phyloP scores from a whole-genome alignment of 176 grass and related monocot species.

The Aechmea fasciata region DNA sequence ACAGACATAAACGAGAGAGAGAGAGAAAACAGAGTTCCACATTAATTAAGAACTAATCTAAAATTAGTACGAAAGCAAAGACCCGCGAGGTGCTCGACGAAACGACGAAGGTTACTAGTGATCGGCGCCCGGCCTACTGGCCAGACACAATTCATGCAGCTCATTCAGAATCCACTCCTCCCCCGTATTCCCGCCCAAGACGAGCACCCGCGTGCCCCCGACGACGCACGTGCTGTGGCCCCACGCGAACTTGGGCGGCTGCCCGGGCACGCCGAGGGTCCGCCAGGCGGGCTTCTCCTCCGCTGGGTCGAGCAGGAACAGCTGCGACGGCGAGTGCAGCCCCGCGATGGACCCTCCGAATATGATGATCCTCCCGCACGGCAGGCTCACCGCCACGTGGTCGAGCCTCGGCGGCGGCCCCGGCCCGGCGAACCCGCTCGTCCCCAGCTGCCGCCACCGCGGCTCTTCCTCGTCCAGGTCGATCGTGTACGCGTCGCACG shows the following conservation, averaged over 20 bases:
- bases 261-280: conserved; percentile 66
- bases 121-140: conserved; percentile 47
- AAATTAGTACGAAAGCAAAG: too few species aligned
- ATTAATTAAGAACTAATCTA: too few species aligned
- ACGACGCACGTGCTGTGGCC: conserved; percentile 93
- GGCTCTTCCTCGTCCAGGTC: conserved; percentile 65
- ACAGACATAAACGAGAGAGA: too few species aligned
- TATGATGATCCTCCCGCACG: conserved; percentile 78
- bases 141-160: conserved; percentile 88
- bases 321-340: conserved; percentile 59
- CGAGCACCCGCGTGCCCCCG: conserved; percentile 72
- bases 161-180: conserved; percentile 99
- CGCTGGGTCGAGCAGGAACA: conserved; percentile 60
- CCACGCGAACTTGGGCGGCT: conserved; percentile 84
- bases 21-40: too few species aligned
- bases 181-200: conserved; percentile 66
- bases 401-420: conserved; percentile 71
- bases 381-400: conserved; percentile 72
- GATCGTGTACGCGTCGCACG: conserved; percentile 55
- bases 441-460: conserved; percentile 61
- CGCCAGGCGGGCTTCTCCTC: conserved; percentile 87
- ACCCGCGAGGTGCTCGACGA: too few species aligned
- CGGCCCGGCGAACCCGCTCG: conserved; percentile 35
- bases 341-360: conserved; percentile 85
- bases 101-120: too few species aligned